Conservation (phyloP, 2,329 filamentous ascomycete species). For the Samsoniella hepiali region DNA sequence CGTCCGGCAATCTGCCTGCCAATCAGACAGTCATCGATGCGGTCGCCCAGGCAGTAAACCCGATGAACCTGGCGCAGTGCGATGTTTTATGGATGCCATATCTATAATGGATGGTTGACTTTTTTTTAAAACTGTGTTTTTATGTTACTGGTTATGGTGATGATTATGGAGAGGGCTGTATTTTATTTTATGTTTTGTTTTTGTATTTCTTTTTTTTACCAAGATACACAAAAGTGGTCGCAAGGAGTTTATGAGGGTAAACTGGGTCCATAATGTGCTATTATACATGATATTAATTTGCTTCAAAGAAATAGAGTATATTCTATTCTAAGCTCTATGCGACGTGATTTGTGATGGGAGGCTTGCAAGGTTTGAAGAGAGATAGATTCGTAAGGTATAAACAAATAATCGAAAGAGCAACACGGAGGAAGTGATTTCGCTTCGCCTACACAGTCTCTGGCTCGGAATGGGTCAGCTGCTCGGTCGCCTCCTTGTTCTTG, state of each 20-base stretch:
- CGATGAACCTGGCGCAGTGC: slow-evolving; percentile 79
- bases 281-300: not conserved
- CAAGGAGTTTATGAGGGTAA: slow-evolving; percentile 11
- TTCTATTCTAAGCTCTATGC: not conserved
- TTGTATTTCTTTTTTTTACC: not conserved
- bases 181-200: not conserved
- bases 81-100: slow-evolving; percentile 98
- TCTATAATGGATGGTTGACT: slow-evolving; percentile 50
- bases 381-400: too few relatives aligned
- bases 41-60: slow-evolving; percentile 89
- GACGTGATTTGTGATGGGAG: not conserved
- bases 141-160: not conserved
- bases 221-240: not conserved
- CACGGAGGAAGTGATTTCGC: too few relatives aligned
- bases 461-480: too few relatives aligned
- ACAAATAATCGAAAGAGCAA: too few relatives aligned
- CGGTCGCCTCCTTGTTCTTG: not conserved
- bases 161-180: not conserved
- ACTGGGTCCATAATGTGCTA: not conserved
- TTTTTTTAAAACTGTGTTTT: not conserved
- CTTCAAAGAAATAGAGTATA: not conserved
- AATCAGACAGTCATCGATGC: slow-evolving; percentile 97
- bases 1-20: slow-evolving; percentile 78
- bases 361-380: too few relatives aligned
- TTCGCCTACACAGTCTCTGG: not conserved